phyloP scores from a whole-genome alignment of 768 basidiomycete species.

The Kwoniella sp. region DNA sequence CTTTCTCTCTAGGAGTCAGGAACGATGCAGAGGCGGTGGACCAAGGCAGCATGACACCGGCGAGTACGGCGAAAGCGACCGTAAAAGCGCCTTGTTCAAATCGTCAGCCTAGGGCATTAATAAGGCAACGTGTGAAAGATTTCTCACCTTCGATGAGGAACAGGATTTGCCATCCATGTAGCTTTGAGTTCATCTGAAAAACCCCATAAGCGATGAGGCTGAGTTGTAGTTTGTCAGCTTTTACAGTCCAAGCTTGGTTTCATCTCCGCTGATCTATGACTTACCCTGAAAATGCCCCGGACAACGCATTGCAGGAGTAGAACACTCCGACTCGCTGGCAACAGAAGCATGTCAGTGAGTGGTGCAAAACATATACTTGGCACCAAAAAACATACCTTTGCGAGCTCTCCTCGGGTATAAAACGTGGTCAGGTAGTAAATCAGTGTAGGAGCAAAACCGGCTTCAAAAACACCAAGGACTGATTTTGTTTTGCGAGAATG shows the following conservation, averaged over 20 bases:
- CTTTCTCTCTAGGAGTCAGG: slow-evolving; percentile 29
- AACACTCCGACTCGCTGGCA: slow-evolving; percentile 60
- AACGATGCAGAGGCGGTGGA: slow-evolving; percentile 18
- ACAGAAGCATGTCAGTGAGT: not conserved
- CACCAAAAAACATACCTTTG: not conserved
- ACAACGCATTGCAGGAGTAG: slow-evolving; percentile 56
- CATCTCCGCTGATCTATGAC: no score
- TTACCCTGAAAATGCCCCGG: slow-evolving; percentile 39
- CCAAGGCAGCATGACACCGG: slow-evolving; percentile 54
- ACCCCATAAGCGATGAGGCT: slow-evolving; percentile 54
- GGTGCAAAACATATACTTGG: not conserved
- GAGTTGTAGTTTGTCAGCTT: no score
- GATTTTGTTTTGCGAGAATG: no score
- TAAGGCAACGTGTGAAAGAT: no score
- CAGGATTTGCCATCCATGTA: slow-evolving; percentile 63
- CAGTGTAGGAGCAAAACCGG: slow-evolving; percentile 32
- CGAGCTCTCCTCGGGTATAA: slow-evolving; percentile 62
- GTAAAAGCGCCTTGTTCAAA: slow-evolving; percentile 55
- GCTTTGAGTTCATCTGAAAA: slow-evolving; percentile 59
- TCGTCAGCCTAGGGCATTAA: slow-evolving; percentile 55
- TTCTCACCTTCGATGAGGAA: slow-evolving; percentile 61
- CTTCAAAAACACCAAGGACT: slow-evolving; percentile 36
- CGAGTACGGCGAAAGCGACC: slow-evolving; percentile 59
- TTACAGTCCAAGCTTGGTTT: no score
- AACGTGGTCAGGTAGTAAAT: slow-evolving; percentile 63